Evolutionary conservation across 306 rosid species (phyloP).

Genomic region (Begonia masoniana): DNA sequence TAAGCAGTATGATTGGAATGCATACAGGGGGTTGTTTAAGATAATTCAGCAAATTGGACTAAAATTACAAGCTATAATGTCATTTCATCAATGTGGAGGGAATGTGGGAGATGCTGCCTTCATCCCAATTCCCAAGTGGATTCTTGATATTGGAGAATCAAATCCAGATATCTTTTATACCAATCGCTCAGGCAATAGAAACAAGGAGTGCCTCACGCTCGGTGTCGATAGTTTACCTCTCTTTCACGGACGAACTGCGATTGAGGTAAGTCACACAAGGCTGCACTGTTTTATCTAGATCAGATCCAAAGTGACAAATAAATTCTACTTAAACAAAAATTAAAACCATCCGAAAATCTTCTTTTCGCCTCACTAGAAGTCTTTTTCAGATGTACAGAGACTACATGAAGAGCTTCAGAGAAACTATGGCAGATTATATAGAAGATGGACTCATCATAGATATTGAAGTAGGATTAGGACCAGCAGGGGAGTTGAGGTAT

Average conservation of each 20-base stretch:
- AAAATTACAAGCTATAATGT: slow-evolving; percentile 77
- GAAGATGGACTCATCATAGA: slow-evolving; percentile 60
- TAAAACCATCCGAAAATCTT: too few species aligned
- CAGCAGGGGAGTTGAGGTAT: slow-evolving; percentile 88
- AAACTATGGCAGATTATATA: slow-evolving; percentile 57
- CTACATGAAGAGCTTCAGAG: slow-evolving; percentile 71
- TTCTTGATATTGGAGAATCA: slow-evolving; percentile 45
- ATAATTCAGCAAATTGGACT: slow-evolving; percentile 44
- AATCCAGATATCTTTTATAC: slow-evolving; percentile 70
- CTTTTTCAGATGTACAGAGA: slow-evolving; percentile 47
- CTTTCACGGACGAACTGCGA: slow-evolving; percentile 63
- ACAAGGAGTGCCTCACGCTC: slow-evolving; percentile 51
- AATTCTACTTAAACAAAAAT: too few species aligned
- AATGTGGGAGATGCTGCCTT: slow-evolving; percentile 61
- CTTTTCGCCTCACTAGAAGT: neutral
- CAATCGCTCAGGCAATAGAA: slow-evolving; percentile 37
- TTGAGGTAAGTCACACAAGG: slow-evolving; percentile 34
- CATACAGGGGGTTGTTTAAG: slow-evolving; percentile 55
- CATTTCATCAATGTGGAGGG: slow-evolving; percentile 97
- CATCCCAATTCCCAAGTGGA: slow-evolving; percentile 70
- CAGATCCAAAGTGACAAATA: too few species aligned
- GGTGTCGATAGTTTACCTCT: slow-evolving; percentile 60
- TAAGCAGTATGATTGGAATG: slow-evolving; percentile 64
- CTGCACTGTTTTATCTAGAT: too few species aligned
- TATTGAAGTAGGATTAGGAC: slow-evolving; percentile 89